Percentiles rank a stretch among this genome's conserved stretches.
These are phyloP conservation scores for Paratinospora sagittata DNA, from an alignment of 164 flowering plant genomes.

Conservation along the genomic window DNA sequence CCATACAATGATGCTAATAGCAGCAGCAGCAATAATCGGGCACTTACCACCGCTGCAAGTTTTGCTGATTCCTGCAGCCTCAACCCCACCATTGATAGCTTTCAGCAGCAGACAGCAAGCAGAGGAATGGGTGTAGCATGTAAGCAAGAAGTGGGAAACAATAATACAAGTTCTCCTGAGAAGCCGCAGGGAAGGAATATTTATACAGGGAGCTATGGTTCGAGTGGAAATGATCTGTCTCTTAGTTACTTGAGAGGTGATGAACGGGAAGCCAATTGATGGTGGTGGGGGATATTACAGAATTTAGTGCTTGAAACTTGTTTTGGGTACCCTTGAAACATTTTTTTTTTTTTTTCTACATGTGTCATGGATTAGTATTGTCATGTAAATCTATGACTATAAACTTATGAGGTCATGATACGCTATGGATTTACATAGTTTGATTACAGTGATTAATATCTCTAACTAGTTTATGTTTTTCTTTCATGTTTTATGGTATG, in stretches of 20 bases:
- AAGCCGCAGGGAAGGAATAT: conserved; percentile 56
- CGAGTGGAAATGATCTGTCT: conserved; percentile 54
- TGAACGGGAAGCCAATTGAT: conserved; percentile 36
- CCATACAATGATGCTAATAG: conserved; percentile 40
- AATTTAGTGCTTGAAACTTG: no score
- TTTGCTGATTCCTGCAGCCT: no score
- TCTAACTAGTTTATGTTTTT: no score
- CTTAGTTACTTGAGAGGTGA: conserved; percentile 63
- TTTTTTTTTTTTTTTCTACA: no score
- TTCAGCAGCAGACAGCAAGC: conserved; percentile 39
- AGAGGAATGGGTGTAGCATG: conserved; percentile 37
- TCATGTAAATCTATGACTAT: no score
- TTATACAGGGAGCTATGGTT: conserved; percentile 39
- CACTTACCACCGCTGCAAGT: conserved; percentile 22
- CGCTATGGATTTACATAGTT: no score
- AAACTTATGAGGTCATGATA: no score
- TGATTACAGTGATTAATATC: no score
- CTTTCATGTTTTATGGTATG: no score
- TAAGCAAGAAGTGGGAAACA: conserved; percentile 56
- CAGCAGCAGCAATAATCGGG: conserved; percentile 32
- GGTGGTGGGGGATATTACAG: neutral
- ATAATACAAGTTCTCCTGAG: conserved; percentile 34
- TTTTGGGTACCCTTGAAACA: no score
- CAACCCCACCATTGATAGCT: conserved; percentile 44
- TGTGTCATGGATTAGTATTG: no score